Evolutionary conservation across 768 basidiomycete species (phyloP).

Genomic region (Lentinula guzmanii): DNA sequence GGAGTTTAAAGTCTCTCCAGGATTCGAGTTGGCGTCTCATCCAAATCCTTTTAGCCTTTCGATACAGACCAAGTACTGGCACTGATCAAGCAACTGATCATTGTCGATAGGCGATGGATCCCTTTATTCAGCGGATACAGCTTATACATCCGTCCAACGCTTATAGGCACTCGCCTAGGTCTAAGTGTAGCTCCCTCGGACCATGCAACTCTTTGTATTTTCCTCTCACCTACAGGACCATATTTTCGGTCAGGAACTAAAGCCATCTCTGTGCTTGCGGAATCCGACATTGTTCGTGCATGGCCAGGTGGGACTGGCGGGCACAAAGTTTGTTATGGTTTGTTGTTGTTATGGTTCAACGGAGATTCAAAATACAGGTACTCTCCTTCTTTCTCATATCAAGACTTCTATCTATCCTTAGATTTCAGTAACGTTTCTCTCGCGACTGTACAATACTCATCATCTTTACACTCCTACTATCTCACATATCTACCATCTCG

Average conservation of each 20-base stretch:
- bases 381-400: too few species aligned
- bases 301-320: constrained; percentile 70
- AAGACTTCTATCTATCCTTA: too few species aligned
- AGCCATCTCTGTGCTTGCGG: constrained; percentile 34
- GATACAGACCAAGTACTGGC: constrained; percentile 59
- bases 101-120: constrained; percentile 79
- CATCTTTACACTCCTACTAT: too few species aligned
- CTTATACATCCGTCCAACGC: constrained; percentile 81
- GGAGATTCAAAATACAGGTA: too few species aligned
- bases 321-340: too few species aligned
- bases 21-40: too few species aligned
- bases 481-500: too few species aligned
- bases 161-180: constrained; percentile 51
- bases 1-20: neutral
- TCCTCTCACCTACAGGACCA: constrained; percentile 67
- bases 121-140: constrained; percentile 68
- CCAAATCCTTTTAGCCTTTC: constrained; percentile 47
- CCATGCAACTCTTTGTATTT: constrained; percentile 66
- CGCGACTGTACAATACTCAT: too few species aligned
- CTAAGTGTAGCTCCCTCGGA: constrained; percentile 67
- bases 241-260: constrained; percentile 72
- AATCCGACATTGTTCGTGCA: constrained; percentile 33
- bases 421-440: too few species aligned
- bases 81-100: constrained; percentile 71
- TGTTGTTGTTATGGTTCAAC: too few species aligned